Base-by-base conservation (phyloP, 805 yeast species). In the Starmerella cellae region DNA sequence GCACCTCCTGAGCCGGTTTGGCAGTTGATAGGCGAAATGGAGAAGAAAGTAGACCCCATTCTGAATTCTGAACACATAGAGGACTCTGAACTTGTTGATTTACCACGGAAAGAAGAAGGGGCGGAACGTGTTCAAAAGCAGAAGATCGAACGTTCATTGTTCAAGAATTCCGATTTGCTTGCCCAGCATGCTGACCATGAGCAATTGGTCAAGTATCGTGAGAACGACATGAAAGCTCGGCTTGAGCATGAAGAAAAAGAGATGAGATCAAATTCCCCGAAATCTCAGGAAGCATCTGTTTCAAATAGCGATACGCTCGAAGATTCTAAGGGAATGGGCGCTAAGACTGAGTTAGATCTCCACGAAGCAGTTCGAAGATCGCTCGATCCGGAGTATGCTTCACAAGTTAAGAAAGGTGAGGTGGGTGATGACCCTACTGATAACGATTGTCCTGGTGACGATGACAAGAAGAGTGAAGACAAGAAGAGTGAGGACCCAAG, bases 1-100 rank as follows among this genome's bases (percentile, higher is more conserved):
- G 41, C 43, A 2, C 43, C 44, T 2, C 42, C 35, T 5, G 13
- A 22, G 29, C 48, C 52, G 1, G n/a, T 58, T n/a, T 39, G 55
- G 47, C 42, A 35, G 16, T 14, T 44, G 8, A 14, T 14, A 17
- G 9, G 39, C 17, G 32, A 29, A 9, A 8, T 24, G 8, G 11
- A 8, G 28, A 24, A 24, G 8, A 13, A 9, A 8, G 28, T 24
- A 8, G 28, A 24, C 28, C 28, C 28, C 13, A 13, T 24, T 8
- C 8, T 24, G 13, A 8, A 24, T 13, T 24, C 28, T 13, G 28
- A 24, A 13, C 28, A 24, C 13, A 13, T 24, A 8, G 28, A 24
- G 28, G 11, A 24, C 13, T 8, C 28, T 24, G 28, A 24, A 13
- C 28, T 24, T 8, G 28, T 13, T 8, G 11, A 24, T 9, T 9